A percentile compares a stretch with the other conserved stretches of the same genome.
phyloP scores from a whole-genome alignment of 1,284 basidiomycete species.

The Schizophyllum commune region DNA sequence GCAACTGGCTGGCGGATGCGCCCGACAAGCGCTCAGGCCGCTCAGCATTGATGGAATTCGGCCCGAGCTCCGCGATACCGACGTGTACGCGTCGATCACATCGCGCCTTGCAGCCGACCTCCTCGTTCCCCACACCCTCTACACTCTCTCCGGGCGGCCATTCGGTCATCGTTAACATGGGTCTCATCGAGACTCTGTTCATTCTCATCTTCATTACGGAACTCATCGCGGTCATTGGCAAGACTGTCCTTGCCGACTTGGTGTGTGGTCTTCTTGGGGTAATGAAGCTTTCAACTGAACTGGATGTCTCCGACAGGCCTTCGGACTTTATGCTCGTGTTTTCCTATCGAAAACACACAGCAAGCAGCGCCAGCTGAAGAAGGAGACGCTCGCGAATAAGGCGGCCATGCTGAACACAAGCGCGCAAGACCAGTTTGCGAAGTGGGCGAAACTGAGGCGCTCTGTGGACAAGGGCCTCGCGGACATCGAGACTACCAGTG shows the following conservation, averaged over 20 bases:
- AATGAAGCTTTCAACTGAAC: neutral
- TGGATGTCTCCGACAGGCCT: conserved; percentile 40
- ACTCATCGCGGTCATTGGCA: conserved; percentile 81
- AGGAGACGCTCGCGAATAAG: conserved; percentile 73
- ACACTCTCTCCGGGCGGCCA: too few species aligned
- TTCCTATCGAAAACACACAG: conserved; percentile 49
- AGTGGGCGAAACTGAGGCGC: conserved; percentile 93
- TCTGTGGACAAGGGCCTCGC: conserved; percentile 90
- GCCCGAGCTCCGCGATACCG: too few species aligned
- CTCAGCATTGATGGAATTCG: too few species aligned
- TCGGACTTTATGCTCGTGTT: conserved; percentile 58
- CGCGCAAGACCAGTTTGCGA: conserved; percentile 96
- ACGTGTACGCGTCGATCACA: too few species aligned
- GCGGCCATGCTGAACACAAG: conserved; percentile 85
- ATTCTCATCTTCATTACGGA: conserved; percentile 74
- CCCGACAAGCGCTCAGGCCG: too few species aligned
- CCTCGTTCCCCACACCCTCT: too few species aligned
- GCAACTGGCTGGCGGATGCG: too few species aligned
- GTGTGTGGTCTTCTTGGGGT: conserved; percentile 38
- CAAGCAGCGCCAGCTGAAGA: conserved; percentile 64
- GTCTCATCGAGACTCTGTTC: conserved; percentile 77
- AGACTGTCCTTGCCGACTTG: conserved; percentile 70
- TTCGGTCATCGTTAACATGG: conserved; percentile 33
- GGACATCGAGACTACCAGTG: conserved; percentile 91
- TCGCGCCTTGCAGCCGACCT: too few species aligned